Base-by-base conservation (phyloP, 1,284 basidiomycete genomes). In the Fereydounia khargensis region DNA sequence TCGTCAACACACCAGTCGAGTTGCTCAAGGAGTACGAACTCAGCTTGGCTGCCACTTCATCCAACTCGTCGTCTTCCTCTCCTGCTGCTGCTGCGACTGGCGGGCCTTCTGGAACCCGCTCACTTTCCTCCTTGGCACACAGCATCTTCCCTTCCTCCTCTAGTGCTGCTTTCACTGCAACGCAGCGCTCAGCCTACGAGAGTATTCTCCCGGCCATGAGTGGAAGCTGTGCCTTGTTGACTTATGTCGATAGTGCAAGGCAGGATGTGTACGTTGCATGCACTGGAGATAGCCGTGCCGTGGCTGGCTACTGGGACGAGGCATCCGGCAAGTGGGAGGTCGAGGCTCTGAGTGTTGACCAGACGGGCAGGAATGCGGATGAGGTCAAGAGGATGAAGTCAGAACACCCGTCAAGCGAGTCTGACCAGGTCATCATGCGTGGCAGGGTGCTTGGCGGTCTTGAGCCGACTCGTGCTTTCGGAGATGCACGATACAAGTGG, bases 261-360 rank as follows among this genome's bases (percentile, higher is more conserved):
- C 64, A 69, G 21, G 72, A 74, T 25, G 47, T 75, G n/a, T 75
- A 75, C 35, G 69, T 75, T 19, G 94, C 95, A 2, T 86, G 86
- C 62, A 87, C 91, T 6, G 95, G 95, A 2, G 95, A 99, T 75
- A 88, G 88, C 68, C 84, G 95, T 34, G 95, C 95, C 9, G 89
- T 99, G 3, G 92, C 94, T 11, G 95, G 95, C 21, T 84, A 90
- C 49, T 94, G 89, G 86, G 65, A 74, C 38, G 59, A 63, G 34
- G 56, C 64, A 11, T 77, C 63, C 0, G 64, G 73, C 24, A 78
- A 79, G 49, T 97, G 92, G 92, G 83, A 85, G 42, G 87, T 91
- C 17, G 91, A 96, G 74, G 88, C 90, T 17, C 81, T 99, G 49
- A 89, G 84, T 25, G 88, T 95, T 72, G 95, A 98, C 74, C 92